Evolutionary conservation across 1,284 basidiomycete genomes (phyloP), one percentile per base, ranked within the genome.

Genomic region (Trichosporon sp.): DNA sequence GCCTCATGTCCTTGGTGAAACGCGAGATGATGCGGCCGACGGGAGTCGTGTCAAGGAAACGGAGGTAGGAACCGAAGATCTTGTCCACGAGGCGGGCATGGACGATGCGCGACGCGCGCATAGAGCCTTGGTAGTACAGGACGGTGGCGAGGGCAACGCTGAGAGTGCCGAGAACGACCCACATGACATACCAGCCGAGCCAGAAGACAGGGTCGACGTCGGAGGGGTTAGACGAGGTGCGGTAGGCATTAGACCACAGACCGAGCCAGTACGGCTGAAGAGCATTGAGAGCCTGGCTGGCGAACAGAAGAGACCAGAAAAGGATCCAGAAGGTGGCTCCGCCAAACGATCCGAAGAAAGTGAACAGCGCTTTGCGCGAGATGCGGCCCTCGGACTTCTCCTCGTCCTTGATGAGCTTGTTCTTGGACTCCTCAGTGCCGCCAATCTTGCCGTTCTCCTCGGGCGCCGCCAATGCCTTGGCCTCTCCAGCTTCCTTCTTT

Each of bases 21-120:
- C 86, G 81, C 54, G 84, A 78, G 64, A 86, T 83, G 69, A 87
- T 83, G 31, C 86, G 82, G n/a, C 85, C 84, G 0, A 84, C 83
- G 0, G 86, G 86, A 2, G 85, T 86, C 21, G 78, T 82, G 70
- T 87, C 86, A 9, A 87, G 74, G 82, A 84, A 86, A 74, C 85
- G 80, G 63, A 86, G 75, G 7, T 85, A 86, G 0, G 86, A 84
- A 2, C 84, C 83, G 14, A 88, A 81, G 14, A 89, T 81, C 8
- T 83, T 81, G 23, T 83, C 73, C n/a, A 89, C 77, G 23, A 91
- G 83, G 49, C 78, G 77, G 46, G 78, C 71, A 70, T 90, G 89
- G 8, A 90, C 83, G 19, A 75, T 76, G 60, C 82, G 81, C 2
- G 86, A 86, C 2, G 88, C 88, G 9, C 81, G 76, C 60, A 85